Percentiles rank a stretch among this genome's conserved stretches.
phyloP scores from a whole-genome alignment of 2,329 filamentous ascomycete genomes.

The Sarocladium strictum region DNA sequence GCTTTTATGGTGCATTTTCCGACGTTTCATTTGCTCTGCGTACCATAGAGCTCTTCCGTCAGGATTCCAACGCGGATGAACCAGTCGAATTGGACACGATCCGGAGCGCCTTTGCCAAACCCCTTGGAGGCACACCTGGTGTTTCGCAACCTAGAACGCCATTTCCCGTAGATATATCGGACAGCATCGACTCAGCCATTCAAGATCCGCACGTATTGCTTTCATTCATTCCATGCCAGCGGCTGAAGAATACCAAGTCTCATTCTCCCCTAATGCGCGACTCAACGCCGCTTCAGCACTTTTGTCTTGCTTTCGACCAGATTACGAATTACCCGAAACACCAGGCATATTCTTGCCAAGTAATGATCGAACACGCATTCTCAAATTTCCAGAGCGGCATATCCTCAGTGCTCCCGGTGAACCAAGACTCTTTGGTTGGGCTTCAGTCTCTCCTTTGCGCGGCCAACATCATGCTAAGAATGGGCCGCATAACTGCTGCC shows the following conservation, averaged over 20 bases:
- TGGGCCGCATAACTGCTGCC: not conserved
- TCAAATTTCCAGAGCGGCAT: not conserved
- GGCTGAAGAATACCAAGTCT: not conserved
- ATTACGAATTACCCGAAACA: not conserved
- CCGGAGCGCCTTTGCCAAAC: not conserved
- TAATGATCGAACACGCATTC: not conserved
- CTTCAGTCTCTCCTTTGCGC: constrained; percentile 1
- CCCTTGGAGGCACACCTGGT: not conserved
- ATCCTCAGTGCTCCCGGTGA: not conserved
- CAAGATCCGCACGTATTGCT: not conserved
- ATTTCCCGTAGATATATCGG: not conserved
- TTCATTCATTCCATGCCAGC: not conserved
- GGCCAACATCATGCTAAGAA: not conserved
- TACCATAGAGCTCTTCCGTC: constrained; percentile 9
- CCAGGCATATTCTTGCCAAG: not conserved
- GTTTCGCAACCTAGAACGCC: not conserved
- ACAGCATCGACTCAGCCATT: not conserved
- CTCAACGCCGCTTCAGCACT: not conserved
- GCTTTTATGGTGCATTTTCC: constrained; percentile 10
- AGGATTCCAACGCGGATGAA: not conserved
- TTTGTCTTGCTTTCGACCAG: not conserved
- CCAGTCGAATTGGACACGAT: not conserved
- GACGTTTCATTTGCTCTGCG: constrained; percentile 9
- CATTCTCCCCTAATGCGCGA: too few species aligned
- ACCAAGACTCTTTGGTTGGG: not conserved